A percentile compares a stretch with the other conserved stretches of the same genome.
phyloP scores from a whole-genome alignment of 257 asterid genomes.

The Petunia axillaris region DNA sequence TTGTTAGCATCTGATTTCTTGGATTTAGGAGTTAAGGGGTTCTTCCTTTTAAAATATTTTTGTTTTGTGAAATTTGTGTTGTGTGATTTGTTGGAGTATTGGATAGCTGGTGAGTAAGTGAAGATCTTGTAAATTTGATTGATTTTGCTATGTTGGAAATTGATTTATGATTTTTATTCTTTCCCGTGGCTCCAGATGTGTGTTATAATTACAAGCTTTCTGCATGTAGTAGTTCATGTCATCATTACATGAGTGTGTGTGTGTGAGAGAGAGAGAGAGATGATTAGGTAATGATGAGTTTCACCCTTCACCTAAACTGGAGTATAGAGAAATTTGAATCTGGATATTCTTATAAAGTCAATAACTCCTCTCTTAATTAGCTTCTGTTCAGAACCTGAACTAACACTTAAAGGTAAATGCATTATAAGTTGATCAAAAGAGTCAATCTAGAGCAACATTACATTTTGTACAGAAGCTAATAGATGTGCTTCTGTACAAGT shows the following conservation, averaged over 20 bases:
- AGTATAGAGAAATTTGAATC: constrained; percentile 13
- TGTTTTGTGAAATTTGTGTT: not conserved
- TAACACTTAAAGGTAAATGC: not conserved
- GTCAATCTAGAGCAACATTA: not conserved
- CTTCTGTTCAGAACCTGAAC: not conserved
- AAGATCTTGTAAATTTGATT: constrained; percentile 14
- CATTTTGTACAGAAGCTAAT: not conserved
- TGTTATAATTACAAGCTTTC: not conserved
- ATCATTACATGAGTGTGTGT: not conserved
- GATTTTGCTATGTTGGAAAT: not conserved
- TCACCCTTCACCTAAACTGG: constrained; percentile 19
- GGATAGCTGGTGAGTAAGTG: not conserved
- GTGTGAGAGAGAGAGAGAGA: not conserved
- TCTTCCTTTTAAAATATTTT: not conserved
- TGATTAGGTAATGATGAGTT: constrained; percentile 14
- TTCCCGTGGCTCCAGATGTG: not conserved
- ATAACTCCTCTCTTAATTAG: not conserved
- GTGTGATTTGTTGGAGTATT: constrained; percentile 9
- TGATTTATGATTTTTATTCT: constrained; percentile 14
- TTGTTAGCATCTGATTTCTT: not conserved
- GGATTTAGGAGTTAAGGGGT: not conserved
- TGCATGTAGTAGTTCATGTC: not conserved
- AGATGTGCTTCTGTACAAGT: not conserved
- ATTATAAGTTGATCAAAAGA: not conserved
- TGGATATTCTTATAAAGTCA: not conserved